A percentile compares a stretch with the other conserved stretches of the same genome.
phyloP scores from a whole-genome alignment of 2,329 filamentous ascomycete species.

The Aspergillus calidoustus region DNA sequence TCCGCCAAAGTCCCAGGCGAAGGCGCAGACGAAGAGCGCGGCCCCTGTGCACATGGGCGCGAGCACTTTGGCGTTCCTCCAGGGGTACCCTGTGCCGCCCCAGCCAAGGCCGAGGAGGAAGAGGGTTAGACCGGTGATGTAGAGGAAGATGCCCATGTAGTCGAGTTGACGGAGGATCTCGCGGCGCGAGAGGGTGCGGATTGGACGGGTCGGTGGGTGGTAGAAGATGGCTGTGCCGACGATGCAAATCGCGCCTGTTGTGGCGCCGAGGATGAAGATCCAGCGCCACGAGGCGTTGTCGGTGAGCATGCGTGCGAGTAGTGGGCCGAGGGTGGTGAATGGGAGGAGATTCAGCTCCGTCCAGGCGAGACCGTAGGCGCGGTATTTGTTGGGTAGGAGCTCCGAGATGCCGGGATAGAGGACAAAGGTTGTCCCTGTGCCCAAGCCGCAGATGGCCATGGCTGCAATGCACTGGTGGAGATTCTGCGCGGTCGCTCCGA shows the following conservation, averaged over 20 bases:
- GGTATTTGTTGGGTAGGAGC: constrained; percentile 8
- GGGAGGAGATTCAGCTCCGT: neutral
- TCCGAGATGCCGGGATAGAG: constrained; percentile 4
- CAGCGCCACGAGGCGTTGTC: constrained; percentile 6
- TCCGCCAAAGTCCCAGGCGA: neutral
- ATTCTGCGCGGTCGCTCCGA: neutral
- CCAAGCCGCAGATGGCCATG: neutral
- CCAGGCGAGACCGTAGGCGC: neutral
- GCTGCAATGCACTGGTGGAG: constrained; percentile 3
- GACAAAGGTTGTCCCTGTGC: neutral
- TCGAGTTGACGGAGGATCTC: neutral
- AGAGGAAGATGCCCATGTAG: constrained; percentile 3
- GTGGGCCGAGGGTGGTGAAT: neutral
- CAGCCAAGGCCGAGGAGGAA: constrained; percentile 7
- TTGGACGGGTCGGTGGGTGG: neutral
- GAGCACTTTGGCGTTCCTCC: neutral
- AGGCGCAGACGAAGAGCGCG: neutral
- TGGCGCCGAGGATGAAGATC: constrained; percentile 2
- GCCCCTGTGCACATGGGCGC: neutral
- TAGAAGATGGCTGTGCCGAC: neutral
- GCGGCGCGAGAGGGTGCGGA: neutral
- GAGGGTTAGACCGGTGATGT: neutral
- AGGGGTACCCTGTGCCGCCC: constrained; percentile 1
- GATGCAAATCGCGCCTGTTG: neutral
- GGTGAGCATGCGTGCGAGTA: neutral